Evolutionary conservation across 257 asterid species (phyloP).

Genomic region (Capsicum rhomboideum): DNA sequence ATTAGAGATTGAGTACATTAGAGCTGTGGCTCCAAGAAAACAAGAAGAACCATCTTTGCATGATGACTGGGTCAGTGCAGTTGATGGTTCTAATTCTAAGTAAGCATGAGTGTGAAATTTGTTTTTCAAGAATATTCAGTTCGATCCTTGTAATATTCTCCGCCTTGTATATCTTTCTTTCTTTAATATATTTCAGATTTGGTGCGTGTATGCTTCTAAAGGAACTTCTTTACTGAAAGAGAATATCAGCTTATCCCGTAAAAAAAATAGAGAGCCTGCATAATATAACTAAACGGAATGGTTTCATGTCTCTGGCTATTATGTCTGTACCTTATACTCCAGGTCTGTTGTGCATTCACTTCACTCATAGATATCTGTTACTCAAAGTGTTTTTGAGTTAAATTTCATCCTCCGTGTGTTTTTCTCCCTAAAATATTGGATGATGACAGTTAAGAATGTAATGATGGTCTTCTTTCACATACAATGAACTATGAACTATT

Average conservation of each 20-base stretch:
- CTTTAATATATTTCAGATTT: background rate
- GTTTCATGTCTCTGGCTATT: background rate
- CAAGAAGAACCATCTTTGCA: slow-evolving; percentile 75
- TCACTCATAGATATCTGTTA: background rate
- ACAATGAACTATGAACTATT: background rate
- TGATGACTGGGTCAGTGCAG: slow-evolving; percentile 96
- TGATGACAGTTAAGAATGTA: background rate
- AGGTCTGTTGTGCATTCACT: background rate
- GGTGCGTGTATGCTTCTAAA: background rate
- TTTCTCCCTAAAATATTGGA: background rate
- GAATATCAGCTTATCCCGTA: background rate
- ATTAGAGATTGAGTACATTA: slow-evolving; percentile 82
- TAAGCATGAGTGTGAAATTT: slow-evolving; percentile 18
- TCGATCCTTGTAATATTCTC: background rate
- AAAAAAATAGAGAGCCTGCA: background rate
- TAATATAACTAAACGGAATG: background rate
- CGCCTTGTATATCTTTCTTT: background rate
- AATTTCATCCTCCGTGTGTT: background rate
- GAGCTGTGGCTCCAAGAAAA: slow-evolving; percentile 76
- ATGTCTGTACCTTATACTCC: background rate
- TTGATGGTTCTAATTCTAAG: slow-evolving; percentile 83
- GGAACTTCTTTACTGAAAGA: background rate
- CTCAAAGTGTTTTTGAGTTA: background rate
- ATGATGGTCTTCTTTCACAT: background rate
- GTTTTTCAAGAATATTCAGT: background rate